These are phyloP conservation scores for Xerophyta viscosa DNA, from an alignment of 106 monocot genomes.

Conservation along the genomic window DNA sequence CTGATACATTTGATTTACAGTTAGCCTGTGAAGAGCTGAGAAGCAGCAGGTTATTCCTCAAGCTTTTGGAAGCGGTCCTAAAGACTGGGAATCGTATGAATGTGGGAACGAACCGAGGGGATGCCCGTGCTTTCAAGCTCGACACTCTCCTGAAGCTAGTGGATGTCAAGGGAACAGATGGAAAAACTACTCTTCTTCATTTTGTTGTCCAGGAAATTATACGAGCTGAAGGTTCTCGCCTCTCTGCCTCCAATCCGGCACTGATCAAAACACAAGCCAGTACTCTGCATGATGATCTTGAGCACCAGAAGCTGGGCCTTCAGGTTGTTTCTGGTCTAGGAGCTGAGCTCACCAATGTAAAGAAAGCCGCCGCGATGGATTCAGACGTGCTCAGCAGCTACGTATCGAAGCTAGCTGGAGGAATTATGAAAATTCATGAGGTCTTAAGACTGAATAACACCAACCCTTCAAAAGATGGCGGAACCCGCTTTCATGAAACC, in stretches of 20 bases:
- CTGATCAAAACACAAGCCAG: constrained; percentile 19
- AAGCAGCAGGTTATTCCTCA: constrained; percentile 73
- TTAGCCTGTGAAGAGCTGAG: constrained; percentile 85
- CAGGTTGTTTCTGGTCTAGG: constrained; percentile 52
- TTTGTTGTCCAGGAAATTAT: constrained; percentile 90
- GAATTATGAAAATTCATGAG: constrained; percentile 46
- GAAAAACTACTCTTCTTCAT: constrained; percentile 85
- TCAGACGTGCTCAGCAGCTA: constrained; percentile 73
- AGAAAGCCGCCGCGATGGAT: constrained; percentile 87
- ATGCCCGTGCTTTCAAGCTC: constrained; percentile 87
- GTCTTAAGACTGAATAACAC: constrained; percentile 28
- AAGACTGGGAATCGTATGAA: constrained; percentile 98
- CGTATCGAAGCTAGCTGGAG: constrained; percentile 60
- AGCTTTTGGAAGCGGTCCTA: constrained; percentile 83
- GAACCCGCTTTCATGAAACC: constrained; percentile 24
- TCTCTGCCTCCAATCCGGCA: constrained; percentile 14
- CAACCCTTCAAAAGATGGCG: not conserved
- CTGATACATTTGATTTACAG: constrained; percentile 22
- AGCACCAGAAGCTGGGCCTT: constrained; percentile 49
- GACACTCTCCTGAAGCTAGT: constrained; percentile 89
- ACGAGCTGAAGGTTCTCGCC: constrained; percentile 62
- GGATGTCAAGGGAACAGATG: constrained; percentile 85
- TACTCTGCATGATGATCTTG: constrained; percentile 31
- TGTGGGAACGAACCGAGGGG: constrained; percentile 89
- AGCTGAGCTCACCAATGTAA: constrained; percentile 68